Base-by-base conservation (phyloP, 139 green algal species). In the Zygnema circumcarinatum region DNA sequence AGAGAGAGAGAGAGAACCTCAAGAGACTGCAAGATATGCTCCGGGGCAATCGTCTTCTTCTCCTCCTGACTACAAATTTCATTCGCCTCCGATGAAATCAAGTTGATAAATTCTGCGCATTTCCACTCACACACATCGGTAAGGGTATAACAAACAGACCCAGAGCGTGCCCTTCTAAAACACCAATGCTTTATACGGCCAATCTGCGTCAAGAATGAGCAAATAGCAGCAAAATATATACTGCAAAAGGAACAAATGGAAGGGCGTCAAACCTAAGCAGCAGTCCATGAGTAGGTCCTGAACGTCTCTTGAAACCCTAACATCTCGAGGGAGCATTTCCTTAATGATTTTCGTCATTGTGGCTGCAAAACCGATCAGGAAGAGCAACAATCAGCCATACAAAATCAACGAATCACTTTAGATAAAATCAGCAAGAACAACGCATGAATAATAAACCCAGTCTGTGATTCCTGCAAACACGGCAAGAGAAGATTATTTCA, bases 41-140 rank as follows among this genome's bases (percentile, higher is more conserved):
- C 90, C 16, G 90, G 89, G 7, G 84, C 73, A 42, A 93, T 93
- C 33, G 89, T 93, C 1, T 41, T 81, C 67, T 93, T 93, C 25
- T 89, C 53, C 40, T 93, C 90, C 73, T 92, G 91, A 21, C 38
- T 82, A 54, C 75, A 90, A 22, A 93, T 81, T 75, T 93, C 90
- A 38, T 93, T 93, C n/a, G 90, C 84, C 38, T 93, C 90, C 0
- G 90, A 93, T 41, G 82, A 85, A 33, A 93, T 56, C 39, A 92
- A 40, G 33, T 93, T 87, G 78, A 93, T 90, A 90, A 93, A 93
- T 32, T 93, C 90, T 91, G 47, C 2, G 25, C 38, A 21, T 11
- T 31, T 78, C n/a, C n/a, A n/a, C n/a, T 25, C 56, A 72, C 25
- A 29, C 25, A 29, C 25, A 72, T 29, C 25, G 56, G 25, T 22